A percentile compares a stretch with the other conserved stretches of the same genome.
Conservation (phyloP, 306 rosid genomes). For the Begonia loranthoides region DNA sequence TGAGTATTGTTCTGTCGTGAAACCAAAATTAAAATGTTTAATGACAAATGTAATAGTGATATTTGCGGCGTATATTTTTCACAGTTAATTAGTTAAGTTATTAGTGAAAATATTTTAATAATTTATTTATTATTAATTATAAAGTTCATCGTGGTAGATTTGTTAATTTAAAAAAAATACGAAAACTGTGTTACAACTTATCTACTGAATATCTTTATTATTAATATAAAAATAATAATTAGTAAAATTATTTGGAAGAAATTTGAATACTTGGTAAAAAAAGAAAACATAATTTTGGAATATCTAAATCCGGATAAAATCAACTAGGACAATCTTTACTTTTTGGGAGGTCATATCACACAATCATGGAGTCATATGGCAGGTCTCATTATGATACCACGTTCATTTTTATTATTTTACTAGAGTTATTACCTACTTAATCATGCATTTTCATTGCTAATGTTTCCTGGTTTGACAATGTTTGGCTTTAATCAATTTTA, state of each 20-base stretch:
- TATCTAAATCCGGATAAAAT: background rate
- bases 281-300: background rate
- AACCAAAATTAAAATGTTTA: too few relatives aligned
- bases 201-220: background rate
- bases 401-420: background rate
- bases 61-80: too few relatives aligned
- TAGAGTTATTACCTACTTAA: background rate
- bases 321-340: background rate
- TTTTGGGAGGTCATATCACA: conserved; percentile 2
- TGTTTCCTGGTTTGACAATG: background rate
- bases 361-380: background rate
- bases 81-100: too few relatives aligned
- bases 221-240: background rate
- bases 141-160: too few relatives aligned
- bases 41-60: too few relatives aligned
- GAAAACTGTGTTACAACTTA: background rate
- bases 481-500: conserved; percentile 5
- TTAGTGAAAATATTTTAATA: too few relatives aligned
- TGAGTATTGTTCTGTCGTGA: too few relatives aligned
- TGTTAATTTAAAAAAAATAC: too few relatives aligned
- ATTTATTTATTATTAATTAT: too few relatives aligned
- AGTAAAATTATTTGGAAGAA: too few relatives aligned
- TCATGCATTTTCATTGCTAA: background rate
- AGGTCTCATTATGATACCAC: conserved; percentile 7
- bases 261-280: background rate